Base-by-base conservation (phyloP, 1,284 basidiomycete species). In the Apiotrichum laibachii region DNA sequence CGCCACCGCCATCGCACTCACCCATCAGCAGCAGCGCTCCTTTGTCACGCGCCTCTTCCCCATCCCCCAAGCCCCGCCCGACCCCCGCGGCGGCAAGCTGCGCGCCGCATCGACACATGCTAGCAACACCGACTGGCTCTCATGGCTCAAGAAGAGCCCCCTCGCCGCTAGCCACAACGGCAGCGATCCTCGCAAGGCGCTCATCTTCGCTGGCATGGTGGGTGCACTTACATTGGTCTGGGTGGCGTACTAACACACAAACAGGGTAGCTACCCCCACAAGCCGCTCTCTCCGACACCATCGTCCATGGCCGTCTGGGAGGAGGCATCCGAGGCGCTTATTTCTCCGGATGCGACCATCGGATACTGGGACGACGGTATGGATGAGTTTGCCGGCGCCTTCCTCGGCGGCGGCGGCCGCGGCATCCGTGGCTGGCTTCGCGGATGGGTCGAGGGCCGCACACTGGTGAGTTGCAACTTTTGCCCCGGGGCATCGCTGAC, bases 181-280 rank as follows among this genome's bases (percentile, higher is more conserved):
- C 60, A 53, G 10, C 16, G 43, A 11, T 53, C 58, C 16, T 61
- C 68, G 18, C 5, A 68, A 65, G 50, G 75, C 75, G 0, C 64
- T 77, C 44, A 62, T 77, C 26, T 75, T 77, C 53, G 72, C 75
- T 51, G 76, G 76, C 57, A 66, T 77, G 18, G 76, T 77, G 53
- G 60, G 76, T 72, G 7, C 37, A 6, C 18, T 7, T 46, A 22
- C 12, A 31, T 26, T 35, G 39, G 13, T n/a, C 16, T 33, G 22
- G 16, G 31, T 53, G 19, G 19, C 43, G n/a, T 26, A 39, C 48
- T 57, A n/a, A 64, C 56, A 19, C 33, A 18, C 26, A 31, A 31
- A 22, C 60, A 78, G 77, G 76, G 76, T 5, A 74, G 73, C 54
- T 78, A 76, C 58, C 77, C 77, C 1, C 77, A 78, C 60, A 76